Conservation (phyloP, 176 grass and related monocot genomes). For the Triticum dicoccoides region DNA sequence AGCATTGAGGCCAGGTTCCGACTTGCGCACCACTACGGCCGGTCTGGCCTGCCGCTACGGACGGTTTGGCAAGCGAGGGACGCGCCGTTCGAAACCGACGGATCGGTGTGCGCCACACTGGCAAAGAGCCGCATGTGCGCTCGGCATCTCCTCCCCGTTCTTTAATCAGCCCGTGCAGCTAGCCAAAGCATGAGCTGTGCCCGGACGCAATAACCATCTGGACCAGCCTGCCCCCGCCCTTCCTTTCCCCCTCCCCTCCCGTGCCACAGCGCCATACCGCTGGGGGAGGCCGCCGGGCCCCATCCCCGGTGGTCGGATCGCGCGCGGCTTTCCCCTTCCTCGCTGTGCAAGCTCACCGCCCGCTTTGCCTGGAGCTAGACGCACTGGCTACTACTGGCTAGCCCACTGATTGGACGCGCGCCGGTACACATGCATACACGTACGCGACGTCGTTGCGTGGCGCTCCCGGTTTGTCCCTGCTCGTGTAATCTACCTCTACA, state of each 20-base stretch:
- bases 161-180: conserved; percentile 27
- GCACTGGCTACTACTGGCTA: neutral
- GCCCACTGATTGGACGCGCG: neutral
- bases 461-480: neutral
- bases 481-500: neutral
- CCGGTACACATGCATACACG: neutral
- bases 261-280: neutral
- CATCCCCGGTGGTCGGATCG: conserved; percentile 20
- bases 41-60: neutral
- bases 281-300: neutral
- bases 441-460: neutral
- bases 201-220: conserved; percentile 12
- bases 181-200: conserved; percentile 35
- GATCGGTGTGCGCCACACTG: neutral
- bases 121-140: conserved; percentile 28
- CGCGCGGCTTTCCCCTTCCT: neutral
- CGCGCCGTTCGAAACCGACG: neutral
- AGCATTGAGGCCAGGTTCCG: neutral
- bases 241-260: too few species aligned
- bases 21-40: neutral
- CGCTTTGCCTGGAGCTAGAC: neutral
- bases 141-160: conserved; percentile 19
- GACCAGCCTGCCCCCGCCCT: neutral
- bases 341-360: conserved; percentile 24
- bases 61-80: neutral